A percentile compares a stretch with the other conserved stretches of the same genome.
phyloP scores from a whole-genome alignment of 1,139 yeast species.

The Yamadazyma oceani region DNA sequence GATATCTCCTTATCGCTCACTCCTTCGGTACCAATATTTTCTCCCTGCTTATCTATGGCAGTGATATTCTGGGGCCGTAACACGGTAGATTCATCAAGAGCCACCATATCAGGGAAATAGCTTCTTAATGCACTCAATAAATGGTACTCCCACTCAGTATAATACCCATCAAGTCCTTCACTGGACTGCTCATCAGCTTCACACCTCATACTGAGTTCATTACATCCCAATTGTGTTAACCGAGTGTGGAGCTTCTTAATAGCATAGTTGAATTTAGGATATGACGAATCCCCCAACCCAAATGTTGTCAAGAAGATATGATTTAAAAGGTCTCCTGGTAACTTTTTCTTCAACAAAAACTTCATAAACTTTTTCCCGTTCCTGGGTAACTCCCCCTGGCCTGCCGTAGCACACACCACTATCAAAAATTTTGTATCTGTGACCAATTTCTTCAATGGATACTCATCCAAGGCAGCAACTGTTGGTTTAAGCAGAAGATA shows the following conservation, averaged over 20 bases:
- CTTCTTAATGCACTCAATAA: constrained; percentile 42
- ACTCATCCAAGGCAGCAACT: constrained; percentile 61
- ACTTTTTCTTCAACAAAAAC: constrained; percentile 63
- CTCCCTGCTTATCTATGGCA: constrained; percentile 20
- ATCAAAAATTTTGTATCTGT: constrained; percentile 54
- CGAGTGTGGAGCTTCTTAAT: constrained; percentile 78
- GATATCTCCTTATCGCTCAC: constrained; percentile 18
- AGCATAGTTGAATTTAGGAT: constrained; percentile 85
- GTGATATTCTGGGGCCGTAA: constrained; percentile 45
- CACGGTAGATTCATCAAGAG: constrained; percentile 38
- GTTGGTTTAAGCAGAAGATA: constrained; percentile 55
- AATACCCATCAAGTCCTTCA: constrained; percentile 78
- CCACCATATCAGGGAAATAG: constrained; percentile 35
- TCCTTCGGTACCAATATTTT: constrained; percentile 18
- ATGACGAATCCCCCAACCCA: constrained; percentile 95
- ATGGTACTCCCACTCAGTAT: constrained; percentile 67
- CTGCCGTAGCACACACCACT: constrained; percentile 84
- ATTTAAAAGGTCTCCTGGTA: constrained; percentile 63
- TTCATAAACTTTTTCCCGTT: constrained; percentile 75
- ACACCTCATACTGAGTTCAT: constrained; percentile 67
- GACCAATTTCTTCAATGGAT: constrained; percentile 50
- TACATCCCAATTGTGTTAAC: constrained; percentile 77
- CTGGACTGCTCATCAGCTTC: constrained; percentile 88
- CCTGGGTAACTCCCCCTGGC: constrained; percentile 87
- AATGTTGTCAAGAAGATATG: constrained; percentile 69